Base-by-base conservation (phyloP, 164 flowering plant species). In the Tetracentron sinense region DNA sequence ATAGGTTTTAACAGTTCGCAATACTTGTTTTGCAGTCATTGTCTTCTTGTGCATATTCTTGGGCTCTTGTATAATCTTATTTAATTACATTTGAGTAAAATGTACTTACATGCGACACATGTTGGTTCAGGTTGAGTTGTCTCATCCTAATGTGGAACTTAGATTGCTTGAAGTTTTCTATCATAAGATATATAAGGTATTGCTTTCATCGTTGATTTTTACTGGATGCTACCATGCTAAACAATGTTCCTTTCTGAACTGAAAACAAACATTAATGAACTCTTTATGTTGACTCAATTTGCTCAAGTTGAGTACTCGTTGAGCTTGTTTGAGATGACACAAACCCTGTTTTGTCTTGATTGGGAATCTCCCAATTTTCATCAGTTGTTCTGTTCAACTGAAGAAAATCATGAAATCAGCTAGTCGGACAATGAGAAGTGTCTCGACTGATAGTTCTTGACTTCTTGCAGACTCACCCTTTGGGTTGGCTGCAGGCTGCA, bases 101-200 rank as follows among this genome's bases (percentile, higher is more conserved):
- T 35, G 6, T 47, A 20, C 1, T 38, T 38, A 46, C 44, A 28
- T 52, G 44, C 15, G 47, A 29, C 21, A 20, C 48, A 19, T 68
- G 54, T 27, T 63, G 30, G 47, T 62, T 65, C 70, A 85, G 90
- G 84, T 81, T 58, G 86, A 85, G 64, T 64, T 83, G 70, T 83
- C 90, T 33, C 79, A 80, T 73, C 79, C 81, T 12, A 67, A 77
- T 74, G 86, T 82, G 0, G 90, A 83, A 62, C 82, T 85, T 31
- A 71, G 90, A 50, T 59, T 85, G 65, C 83, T 85, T 65, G 84
- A 85, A 72, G 87, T 85, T 63, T 85, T 80, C 72, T 74, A 80
- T 67, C 87, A 83, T 74, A 85, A 78, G 74, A 85, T 85, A 53
- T 82, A 83, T 63, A 85, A 83, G 87, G 90, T 83, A 49, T 38